These are phyloP conservation scores for Hypoxylon crocopeplum DNA, from an alignment of 495 filamentous ascomycete genomes.

Conservation along the genomic window DNA sequence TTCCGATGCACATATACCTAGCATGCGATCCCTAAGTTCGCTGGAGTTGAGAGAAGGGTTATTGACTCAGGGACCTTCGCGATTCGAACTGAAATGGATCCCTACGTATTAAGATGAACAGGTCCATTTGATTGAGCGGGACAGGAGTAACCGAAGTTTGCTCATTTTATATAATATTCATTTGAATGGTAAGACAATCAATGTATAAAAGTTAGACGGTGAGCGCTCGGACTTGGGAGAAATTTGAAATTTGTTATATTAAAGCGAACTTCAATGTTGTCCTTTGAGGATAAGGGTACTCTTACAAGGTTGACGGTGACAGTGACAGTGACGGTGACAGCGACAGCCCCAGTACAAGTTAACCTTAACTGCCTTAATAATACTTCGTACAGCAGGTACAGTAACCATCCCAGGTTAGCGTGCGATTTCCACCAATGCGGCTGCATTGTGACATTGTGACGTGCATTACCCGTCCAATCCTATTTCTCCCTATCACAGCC, in stretches of 20 bases:
- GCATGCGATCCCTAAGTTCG: neutral
- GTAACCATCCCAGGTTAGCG: conserved; percentile 7
- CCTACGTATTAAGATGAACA: conserved; percentile 24
- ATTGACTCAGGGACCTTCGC: neutral
- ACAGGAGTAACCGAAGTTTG: conserved; percentile 35
- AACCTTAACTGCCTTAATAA: neutral
- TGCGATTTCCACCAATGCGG: conserved; percentile 30
- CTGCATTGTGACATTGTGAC: conserved; percentile 30
- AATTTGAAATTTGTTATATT: too few species aligned
- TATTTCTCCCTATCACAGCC: conserved; percentile 14
- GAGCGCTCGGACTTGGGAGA: too few species aligned
- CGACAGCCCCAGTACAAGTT: neutral
- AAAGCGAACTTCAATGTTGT: too few species aligned
- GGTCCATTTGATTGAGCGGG: conserved; percentile 11
- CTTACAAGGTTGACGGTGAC: too few species aligned
- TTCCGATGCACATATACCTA: too few species aligned
- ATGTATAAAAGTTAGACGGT: too few species aligned
- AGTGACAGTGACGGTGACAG: too few species aligned
- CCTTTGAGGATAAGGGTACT: too few species aligned
- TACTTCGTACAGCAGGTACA: neutral
- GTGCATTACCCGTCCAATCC: conserved; percentile 27
- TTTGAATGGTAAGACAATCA: neutral
- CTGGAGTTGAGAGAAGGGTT: neutral
- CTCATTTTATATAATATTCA: conserved; percentile 22
- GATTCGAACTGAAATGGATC: conserved; percentile 3